Evolutionary conservation across 1,284 basidiomycete species (phyloP).

Genomic region (Apiotrichum gracile): DNA sequence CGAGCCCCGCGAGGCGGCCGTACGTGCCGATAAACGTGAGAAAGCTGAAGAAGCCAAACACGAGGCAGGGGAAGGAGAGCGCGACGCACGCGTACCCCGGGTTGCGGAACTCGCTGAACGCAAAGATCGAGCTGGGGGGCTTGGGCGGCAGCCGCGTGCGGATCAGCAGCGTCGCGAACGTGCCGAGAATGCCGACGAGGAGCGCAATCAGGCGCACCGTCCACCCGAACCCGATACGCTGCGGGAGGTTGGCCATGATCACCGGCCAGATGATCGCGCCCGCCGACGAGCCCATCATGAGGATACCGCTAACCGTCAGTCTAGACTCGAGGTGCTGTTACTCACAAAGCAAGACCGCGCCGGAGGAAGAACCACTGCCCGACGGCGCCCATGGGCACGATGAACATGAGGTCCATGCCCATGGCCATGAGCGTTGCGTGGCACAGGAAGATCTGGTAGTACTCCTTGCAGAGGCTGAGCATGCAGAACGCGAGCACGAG

Average conservation of each 20-base stretch:
- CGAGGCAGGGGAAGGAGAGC: constrained; percentile 21
- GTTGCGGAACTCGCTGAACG: constrained; percentile 28
- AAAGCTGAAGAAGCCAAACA: constrained; percentile 32
- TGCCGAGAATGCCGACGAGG: constrained; percentile 21
- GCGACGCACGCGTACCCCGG: constrained; percentile 27
- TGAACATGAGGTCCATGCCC: constrained; percentile 32
- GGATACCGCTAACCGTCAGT: not conserved
- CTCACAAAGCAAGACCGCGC: constrained; percentile 30
- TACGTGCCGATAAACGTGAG: constrained; percentile 37
- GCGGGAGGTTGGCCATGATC: constrained; percentile 35
- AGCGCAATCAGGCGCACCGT: constrained; percentile 36
- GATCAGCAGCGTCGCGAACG: constrained; percentile 25
- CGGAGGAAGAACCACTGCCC: constrained; percentile 33
- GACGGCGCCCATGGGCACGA: constrained; percentile 27
- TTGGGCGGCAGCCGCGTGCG: constrained; percentile 33
- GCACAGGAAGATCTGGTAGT: constrained; percentile 29
- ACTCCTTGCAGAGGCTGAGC: constrained; percentile 21
- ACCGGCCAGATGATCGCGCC: constrained; percentile 40
- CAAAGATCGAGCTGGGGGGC: constrained; percentile 30
- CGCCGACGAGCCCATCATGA: constrained; percentile 28
- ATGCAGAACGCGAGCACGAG: constrained; percentile 22
- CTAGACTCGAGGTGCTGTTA: not conserved
- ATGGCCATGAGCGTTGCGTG: constrained; percentile 24
- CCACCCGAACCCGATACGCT: constrained; percentile 36
- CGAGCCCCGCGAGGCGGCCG: constrained; percentile 24